Conservation (phyloP, 352 stramenopile genomes). For the Globisporangium nunn region DNA sequence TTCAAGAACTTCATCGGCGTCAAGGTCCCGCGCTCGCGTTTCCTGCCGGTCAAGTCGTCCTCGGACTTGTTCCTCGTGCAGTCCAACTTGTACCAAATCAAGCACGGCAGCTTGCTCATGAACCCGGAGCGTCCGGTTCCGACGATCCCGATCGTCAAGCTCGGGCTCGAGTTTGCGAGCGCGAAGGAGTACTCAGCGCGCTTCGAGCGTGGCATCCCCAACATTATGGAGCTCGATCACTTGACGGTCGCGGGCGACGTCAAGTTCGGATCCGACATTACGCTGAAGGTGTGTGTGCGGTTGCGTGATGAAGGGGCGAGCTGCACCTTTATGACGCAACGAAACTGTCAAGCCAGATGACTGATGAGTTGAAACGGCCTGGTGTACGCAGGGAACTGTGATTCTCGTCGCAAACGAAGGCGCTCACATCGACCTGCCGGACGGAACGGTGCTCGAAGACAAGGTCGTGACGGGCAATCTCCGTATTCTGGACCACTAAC, state of each 20-base stretch:
- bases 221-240: conserved; percentile 92
- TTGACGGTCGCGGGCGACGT: conserved; percentile 91
- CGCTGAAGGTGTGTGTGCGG: conserved; percentile 63
- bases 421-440: conserved; percentile 89
- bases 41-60: conserved; percentile 99
- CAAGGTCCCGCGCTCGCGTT: conserved; percentile 94
- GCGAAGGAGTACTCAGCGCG: conserved; percentile 84
- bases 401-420: conserved; percentile 94
- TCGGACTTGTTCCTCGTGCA: conserved; percentile 96
- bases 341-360: no score
- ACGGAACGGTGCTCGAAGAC: conserved; percentile 90
- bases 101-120: conserved; percentile 88
- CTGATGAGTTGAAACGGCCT: neutral
- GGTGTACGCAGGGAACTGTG: conserved; percentile 78
- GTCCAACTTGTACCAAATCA: conserved; percentile 91
- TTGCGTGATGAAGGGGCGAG: neutral
- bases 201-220: conserved; percentile 86
- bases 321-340: no score
- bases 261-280: conserved; percentile 90
- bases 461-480: conserved; percentile 94
- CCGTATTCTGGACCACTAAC: conserved; percentile 90
- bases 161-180: conserved; percentile 88
- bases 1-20: conserved; percentile 97
- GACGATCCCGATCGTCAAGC: conserved; percentile 91
- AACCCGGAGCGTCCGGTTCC: conserved; percentile 71